Evolutionary conservation across 208 protist species (phyloP).

Genomic region (Leishmania amazonensis): DNA sequence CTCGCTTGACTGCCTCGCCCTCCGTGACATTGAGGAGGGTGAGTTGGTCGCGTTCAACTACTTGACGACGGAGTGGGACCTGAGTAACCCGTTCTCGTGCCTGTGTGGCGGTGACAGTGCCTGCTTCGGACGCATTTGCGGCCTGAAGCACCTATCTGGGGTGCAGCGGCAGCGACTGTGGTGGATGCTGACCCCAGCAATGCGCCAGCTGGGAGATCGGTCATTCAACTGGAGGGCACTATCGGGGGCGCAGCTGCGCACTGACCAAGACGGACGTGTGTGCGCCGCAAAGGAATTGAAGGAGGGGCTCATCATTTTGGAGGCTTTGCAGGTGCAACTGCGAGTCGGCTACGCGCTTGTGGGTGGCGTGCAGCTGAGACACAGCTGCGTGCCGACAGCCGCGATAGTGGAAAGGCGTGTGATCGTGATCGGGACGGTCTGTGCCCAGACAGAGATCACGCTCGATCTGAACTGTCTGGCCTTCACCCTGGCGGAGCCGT

Average conservation of each 20-base stretch:
- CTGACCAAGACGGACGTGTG: conserved; percentile 52
- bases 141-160: conserved; percentile 66
- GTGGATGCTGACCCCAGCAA: conserved; percentile 72
- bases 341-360: conserved; percentile 24
- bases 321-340: conserved; percentile 38
- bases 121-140: conserved; percentile 75
- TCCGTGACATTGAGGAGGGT: conserved; percentile 68
- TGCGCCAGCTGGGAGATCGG: conserved; percentile 48
- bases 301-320: conserved; percentile 52
- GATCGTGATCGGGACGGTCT: conserved; percentile 60
- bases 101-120: conserved; percentile 43
- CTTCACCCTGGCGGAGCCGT: conserved; percentile 54
- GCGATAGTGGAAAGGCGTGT: conserved; percentile 61
- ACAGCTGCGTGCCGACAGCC: conserved; percentile 71
- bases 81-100: conserved; percentile 83
- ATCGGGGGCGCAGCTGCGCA: conserved; percentile 44
- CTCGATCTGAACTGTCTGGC: conserved; percentile 70
- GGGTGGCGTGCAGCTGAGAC: conserved; percentile 64
- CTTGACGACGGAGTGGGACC: conserved; percentile 90
- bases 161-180: conserved; percentile 68
- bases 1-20: conserved; percentile 68
- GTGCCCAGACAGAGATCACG: conserved; percentile 60
- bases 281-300: conserved; percentile 49
- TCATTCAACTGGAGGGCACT: conserved; percentile 59
- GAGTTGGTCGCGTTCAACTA: conserved; percentile 91